Evolutionary conservation across 169 alveolate genomes (phyloP).

Genomic region (Cryptosporidium meleagridis): DNA sequence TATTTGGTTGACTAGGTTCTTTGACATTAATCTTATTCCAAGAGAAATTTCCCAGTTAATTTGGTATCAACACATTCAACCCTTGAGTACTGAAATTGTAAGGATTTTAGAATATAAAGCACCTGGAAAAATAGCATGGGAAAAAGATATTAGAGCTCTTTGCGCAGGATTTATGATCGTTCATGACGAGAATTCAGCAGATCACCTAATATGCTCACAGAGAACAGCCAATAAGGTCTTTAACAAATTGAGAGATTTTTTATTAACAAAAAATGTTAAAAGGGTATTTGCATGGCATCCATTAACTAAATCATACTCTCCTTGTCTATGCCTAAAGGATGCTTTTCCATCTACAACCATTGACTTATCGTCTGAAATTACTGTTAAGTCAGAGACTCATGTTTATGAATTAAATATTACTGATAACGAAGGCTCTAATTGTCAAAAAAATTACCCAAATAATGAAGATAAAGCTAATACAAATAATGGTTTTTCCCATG

Average conservation of each 20-base stretch:
- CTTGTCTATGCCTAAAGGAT: slow-evolving; percentile 67
- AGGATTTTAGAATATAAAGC: slow-evolving; percentile 65
- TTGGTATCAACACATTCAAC: slow-evolving; percentile 73
- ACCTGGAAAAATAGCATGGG: slow-evolving; percentile 74
- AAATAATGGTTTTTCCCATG: slow-evolving; percentile 12
- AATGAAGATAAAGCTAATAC: background rate
- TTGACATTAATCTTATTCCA: slow-evolving; percentile 62
- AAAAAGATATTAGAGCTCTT: slow-evolving; percentile 56
- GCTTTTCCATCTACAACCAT: slow-evolving; percentile 52
- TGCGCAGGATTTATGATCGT: slow-evolving; percentile 59
- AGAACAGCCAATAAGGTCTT: slow-evolving; percentile 59
- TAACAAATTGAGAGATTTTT: slow-evolving; percentile 50
- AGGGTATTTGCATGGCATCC: slow-evolving; percentile 74
- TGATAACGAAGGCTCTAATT: background rate
- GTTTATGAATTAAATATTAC: background rate
- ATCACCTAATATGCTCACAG: slow-evolving; percentile 67
- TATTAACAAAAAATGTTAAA: slow-evolving; percentile 48
- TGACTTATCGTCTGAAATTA: background rate
- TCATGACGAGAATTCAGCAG: slow-evolving; percentile 65
- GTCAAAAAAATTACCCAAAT: background rate
- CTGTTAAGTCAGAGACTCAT: slow-evolving; percentile 24
- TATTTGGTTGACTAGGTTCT: slow-evolving; percentile 60
- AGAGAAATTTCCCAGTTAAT: slow-evolving; percentile 63
- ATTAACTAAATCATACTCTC: slow-evolving; percentile 51
- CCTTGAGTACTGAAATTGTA: slow-evolving; percentile 57